Evolutionary conservation across 139 green algal species (phyloP), one percentile per base, ranked within the genome.

Genomic region (Pseudopediastrum boryanum): DNA sequence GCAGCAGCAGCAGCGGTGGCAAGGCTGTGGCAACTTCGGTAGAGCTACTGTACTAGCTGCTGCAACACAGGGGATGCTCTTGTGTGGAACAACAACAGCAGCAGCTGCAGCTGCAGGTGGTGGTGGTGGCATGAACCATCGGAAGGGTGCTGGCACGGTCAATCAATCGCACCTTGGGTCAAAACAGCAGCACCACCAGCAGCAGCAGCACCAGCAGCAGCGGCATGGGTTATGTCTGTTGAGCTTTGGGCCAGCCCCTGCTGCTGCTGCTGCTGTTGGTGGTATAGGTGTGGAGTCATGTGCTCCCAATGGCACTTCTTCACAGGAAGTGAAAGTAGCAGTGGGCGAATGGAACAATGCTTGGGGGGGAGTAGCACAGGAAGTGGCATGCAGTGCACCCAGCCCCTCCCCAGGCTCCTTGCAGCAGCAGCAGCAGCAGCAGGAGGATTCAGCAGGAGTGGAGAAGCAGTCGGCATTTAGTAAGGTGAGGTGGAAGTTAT

Each of bases 301-400:
- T 50, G 33, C 5, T 29, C 19, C 27, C 4, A 19, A 29, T 70
- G 61, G 61, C 64, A 56, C 39, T 41, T 51, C 25, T 12, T 1
- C 39, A 23, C 3, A 25, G 29, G 64, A 31, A 66, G 2, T 66
- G 25, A 41, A 54, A 78, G 71, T 56, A 78, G 71, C 71, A 78
- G 25, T 35, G 69, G 71, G 70, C 66, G 23, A 38, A 52, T n/a
- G 3, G 33, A 3, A 25, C 31, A 48, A 29, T n/a, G n/a, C n/a
- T n/a, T n/a, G n/a, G n/a, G n/a, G n/a, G n/a, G n/a, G n/a, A n/a
- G n/a, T n/a, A n/a, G n/a, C n/a, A n/a, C n/a, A n/a, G n/a, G n/a
- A n/a, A n/a, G n/a, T n/a, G n/a, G n/a, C n/a, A n/a, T n/a, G 56
- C 56, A 66, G 19, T 16, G 19, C 56, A 29, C 27, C 13, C 36